phyloP scores from a whole-genome alignment of 2,329 filamentous ascomycete species.

The Verticillium klebahnii region DNA sequence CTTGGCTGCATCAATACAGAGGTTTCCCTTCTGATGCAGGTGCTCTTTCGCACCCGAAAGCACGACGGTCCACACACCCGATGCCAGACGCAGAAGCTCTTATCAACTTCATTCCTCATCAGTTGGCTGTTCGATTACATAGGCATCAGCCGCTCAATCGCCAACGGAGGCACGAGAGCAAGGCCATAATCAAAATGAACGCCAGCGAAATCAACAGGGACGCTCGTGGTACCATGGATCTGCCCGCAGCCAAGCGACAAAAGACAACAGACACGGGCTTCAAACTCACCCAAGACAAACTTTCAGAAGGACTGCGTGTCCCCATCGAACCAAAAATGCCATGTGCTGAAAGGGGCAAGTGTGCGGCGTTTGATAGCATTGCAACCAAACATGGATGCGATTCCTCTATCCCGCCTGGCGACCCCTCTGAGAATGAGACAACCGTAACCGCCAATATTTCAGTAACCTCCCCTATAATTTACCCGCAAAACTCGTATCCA shows the following conservation, averaged over 20 bases:
- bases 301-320: too few relatives aligned
- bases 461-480: too few relatives aligned
- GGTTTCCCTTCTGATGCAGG: background rate
- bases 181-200: background rate
- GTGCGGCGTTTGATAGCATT: too few relatives aligned
- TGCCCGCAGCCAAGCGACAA: background rate
- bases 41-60: background rate
- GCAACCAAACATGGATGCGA: too few relatives aligned
- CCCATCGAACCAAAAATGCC: background rate
- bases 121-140: background rate
- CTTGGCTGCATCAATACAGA: too few relatives aligned
- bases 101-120: background rate
- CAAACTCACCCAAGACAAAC: background rate
- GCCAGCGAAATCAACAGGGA: background rate
- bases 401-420: too few relatives aligned
- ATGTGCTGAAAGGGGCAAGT: background rate
- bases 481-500: too few relatives aligned
- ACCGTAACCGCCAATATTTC: too few relatives aligned
- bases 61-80: background rate
- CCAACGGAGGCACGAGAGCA: background rate
- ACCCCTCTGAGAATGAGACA: too few relatives aligned
- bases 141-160: background rate
- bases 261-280: background rate
- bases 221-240: background rate
- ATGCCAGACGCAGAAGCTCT: background rate